Base-by-base conservation (phyloP, 2,329 filamentous ascomycete genomes). In the Colletotrichum cuscutae region DNA sequence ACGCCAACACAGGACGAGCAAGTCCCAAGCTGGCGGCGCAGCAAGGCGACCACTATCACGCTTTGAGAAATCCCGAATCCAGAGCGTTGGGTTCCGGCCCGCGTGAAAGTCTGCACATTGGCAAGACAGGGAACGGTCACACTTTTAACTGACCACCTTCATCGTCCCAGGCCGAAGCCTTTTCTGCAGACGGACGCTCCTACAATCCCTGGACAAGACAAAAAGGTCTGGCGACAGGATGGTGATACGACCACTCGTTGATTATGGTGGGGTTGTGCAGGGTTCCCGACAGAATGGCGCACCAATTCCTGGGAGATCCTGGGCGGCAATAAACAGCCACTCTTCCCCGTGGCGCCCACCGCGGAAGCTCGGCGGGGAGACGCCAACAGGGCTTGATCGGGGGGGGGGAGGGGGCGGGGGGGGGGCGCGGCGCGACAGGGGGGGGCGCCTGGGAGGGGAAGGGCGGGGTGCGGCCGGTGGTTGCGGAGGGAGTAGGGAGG, bases 121-220 rank as follows among this genome's bases (percentile, higher is more conserved):
- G 62, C 62, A 37, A 56, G 30, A n/a, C 24, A 49, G 60, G 49
- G 60, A 62, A 71, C 12, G 37, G 24, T 52, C 32, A 32, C 26
- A 61, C 56, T 54, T 65, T 65, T 53, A 73, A 61, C 37, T 32
- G 49, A 19, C 19, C 19, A 57, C 61, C 61, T 65, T 46, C 42
- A 49, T 49, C 42, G 8, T 49, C 52, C 35, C 5, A 57, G 32
- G 12, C 53, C 22, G 46, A 28, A 53, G n/a, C 24, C n/a, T 37
- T 11, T 11, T 5, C 26, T 5, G 32, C 66, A 11, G 66, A 59
- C 26, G 53, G 32, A 57, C 46, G 30, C 24, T 65, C 56, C 67
- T 73, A 60, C 66, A 71, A 56, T 63, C 67, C 66, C 60, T 35
- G 61, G 56, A 7, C 56, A 65, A 65, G 71, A 73, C 71, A 73